Evolutionary conservation across 2,329 filamentous ascomycete genomes (phyloP), one percentile per base, ranked within the genome.

Genomic region (Sporothrix pseudoabietina): DNA sequence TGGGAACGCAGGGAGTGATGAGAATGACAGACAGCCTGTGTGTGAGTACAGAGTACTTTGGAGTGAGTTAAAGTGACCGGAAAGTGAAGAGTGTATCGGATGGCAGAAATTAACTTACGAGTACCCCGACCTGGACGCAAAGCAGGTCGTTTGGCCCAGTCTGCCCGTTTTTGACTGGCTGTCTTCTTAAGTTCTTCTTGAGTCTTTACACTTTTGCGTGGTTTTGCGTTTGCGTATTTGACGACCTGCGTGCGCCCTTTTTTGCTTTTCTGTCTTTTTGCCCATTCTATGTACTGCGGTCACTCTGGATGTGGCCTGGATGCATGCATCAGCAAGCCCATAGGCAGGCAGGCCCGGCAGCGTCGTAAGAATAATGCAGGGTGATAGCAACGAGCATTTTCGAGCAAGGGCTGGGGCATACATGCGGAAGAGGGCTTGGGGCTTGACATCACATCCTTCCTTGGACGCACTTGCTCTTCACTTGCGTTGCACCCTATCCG

Each of bases 251-350:
- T 12, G 22, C 22, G 8, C 30, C 44, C 44, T 19, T 49, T 49
- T 49, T 49, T 14, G 30, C 26, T 65, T 30, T 14, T 10, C 35
- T 55, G 59, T 9, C 14, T 49, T 49, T 49, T 49, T 49, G 44
- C 57, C 8, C 3, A 19, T 49, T 49, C 12, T 30, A 16, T 65
- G 44, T 14, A 19, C 35, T 55, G 59, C 19, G 39, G 10, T 54
- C 44, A 4, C 3, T 72, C 59, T 72, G 22, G 44, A 72, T 72
- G 47, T 59, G 52, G 52, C 47, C 61, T 72, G 61, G 71, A 59
- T 54, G 63, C 14, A 19, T 39, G 35, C 55, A 47, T 26, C 35
- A 22, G 66, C 39, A 69, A 69, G 66, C 47, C 1, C 26, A 65
- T 49, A 39, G 65, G 52, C 30, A 69, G 65, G 65, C 65, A 12